Evolutionary conservation across 352 stramenopile genomes (phyloP), one percentile per base, ranked within the genome.

Genomic region (Phytophthora hibernalis): DNA sequence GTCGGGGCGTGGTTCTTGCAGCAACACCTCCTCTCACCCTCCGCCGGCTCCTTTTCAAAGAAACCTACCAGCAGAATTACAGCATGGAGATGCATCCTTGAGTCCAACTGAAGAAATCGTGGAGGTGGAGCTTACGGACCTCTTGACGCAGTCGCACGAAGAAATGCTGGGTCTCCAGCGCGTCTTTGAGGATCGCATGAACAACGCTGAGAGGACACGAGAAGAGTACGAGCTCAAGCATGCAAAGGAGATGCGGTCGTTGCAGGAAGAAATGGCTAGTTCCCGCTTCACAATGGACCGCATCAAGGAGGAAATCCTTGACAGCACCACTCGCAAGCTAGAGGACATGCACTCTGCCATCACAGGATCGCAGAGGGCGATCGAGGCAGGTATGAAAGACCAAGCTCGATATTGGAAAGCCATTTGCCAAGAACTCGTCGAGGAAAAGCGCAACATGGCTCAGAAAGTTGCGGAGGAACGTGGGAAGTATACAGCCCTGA

Each of bases 391-490:
- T 10, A 63, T 82, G 65, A 77, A 79, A 49, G 67, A 80, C 20
- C 76, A 83, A 24, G 43, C 62, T 11, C 58, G 45, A 5, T 75
- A 84, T 40, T 86, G 78, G 78, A 81, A 77, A 51, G 61, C 61
- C 30, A 75, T 86, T 35, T 84, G 73, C 61, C 62, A 70, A 54
- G 78, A 86, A 9, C 65, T 84, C 3, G 55, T 86, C 11, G 38
- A 61, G 9, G 78, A 84, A 48, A 86, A 83, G 70, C 54, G 78
- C 12, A 47, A 52, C 11, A 68, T 86, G 44, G 78, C 70, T 5
- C 67, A 82, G 43, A 75, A 81, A 37, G 70, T 86, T 13, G 78
- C 76, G 1, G 64, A 83, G 55, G 78, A 83, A 44, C 78, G 78
- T 15, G 78, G 78, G 20, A 74, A 72, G 37, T 81, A 77, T 38